Percentiles rank a stretch among this genome's conserved stretches.
Evolutionary conservation across 148 eudicot genomes (phyloP).

Genomic region (Chenopodium berlandieri): DNA sequence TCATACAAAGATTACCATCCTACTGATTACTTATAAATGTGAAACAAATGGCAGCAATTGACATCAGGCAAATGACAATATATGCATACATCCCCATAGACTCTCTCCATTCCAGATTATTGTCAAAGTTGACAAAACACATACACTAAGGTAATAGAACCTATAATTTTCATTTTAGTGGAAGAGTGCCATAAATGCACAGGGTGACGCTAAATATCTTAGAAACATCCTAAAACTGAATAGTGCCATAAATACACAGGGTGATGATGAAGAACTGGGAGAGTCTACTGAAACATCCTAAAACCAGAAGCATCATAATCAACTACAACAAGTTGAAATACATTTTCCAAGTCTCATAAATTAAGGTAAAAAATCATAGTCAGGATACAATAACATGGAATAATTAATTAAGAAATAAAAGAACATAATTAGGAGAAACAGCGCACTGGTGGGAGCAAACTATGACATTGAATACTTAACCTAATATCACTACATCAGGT

Average conservation of each 20-base stretch:
- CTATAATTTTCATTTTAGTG: not conserved
- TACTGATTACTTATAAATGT: not conserved
- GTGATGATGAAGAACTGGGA: not conserved
- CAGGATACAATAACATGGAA: not conserved
- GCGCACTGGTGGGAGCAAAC: not conserved
- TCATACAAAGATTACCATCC: not conserved
- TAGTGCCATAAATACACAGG: not conserved
- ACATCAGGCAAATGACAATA: not conserved
- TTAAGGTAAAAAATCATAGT: not conserved
- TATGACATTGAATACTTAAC: constrained; percentile 32
- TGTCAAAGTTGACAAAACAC: not conserved
- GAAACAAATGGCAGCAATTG: not conserved
- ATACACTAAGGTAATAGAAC: not conserved
- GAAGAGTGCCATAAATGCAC: not conserved
- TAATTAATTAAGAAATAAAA: not conserved
- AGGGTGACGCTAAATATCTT: not conserved
- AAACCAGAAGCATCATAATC: not conserved
- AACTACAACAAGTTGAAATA: not conserved
- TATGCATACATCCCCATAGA: not conserved
- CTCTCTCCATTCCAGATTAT: not conserved
- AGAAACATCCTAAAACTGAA: not conserved
- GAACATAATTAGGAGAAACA: not conserved
- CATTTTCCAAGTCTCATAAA: not conserved
- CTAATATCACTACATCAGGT: constrained; percentile 91
- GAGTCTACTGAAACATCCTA: not conserved